Evolutionary conservation across 2,329 filamentous ascomycete species (phyloP).

Genomic region (Fusarium mangiferae): DNA sequence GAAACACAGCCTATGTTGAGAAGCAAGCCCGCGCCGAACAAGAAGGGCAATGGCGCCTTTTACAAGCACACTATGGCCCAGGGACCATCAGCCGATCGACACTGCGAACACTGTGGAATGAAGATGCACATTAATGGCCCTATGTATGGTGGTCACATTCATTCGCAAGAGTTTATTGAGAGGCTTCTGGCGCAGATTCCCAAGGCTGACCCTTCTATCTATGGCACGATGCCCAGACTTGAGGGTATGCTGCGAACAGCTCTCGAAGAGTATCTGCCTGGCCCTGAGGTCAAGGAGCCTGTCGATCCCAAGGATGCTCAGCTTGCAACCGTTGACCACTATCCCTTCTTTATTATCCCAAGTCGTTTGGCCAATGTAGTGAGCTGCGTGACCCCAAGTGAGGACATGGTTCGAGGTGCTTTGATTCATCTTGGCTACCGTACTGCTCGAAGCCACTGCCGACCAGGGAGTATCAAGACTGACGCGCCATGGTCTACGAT

Average conservation of each 20-base stretch:
- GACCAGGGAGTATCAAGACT: conserved; percentile 90
- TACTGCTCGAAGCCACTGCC: conserved; percentile 87
- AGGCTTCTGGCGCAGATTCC: conserved; percentile 80
- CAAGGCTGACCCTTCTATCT: conserved; percentile 72
- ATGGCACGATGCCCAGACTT: conserved; percentile 83
- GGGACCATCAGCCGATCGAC: conserved; percentile 72
- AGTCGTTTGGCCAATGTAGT: conserved; percentile 79
- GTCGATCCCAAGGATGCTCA: conserved; percentile 58
- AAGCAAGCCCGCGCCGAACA: conserved; percentile 73
- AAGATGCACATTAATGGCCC: conserved; percentile 91
- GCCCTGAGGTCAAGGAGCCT: conserved; percentile 49
- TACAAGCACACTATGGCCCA: conserved; percentile 83
- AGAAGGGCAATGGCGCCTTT: conserved; percentile 74
- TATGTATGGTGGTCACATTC: conserved; percentile 93
- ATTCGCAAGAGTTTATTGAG: conserved; percentile 85
- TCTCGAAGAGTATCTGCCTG: conserved; percentile 73
- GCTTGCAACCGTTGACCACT: conserved; percentile 73
- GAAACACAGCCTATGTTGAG: conserved; percentile 81
- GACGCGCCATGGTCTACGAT: conserved; percentile 90
- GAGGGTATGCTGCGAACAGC: conserved; percentile 93
- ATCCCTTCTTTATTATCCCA: conserved; percentile 89
- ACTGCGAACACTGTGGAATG: conserved; percentile 85
- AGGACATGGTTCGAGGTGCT: conserved; percentile 83
- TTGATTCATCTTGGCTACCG: conserved; percentile 83
- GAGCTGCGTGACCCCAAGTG: conserved; percentile 82